phyloP scores from a whole-genome alignment of 73 alveolate species.

The Breviolum minutum region DNA sequence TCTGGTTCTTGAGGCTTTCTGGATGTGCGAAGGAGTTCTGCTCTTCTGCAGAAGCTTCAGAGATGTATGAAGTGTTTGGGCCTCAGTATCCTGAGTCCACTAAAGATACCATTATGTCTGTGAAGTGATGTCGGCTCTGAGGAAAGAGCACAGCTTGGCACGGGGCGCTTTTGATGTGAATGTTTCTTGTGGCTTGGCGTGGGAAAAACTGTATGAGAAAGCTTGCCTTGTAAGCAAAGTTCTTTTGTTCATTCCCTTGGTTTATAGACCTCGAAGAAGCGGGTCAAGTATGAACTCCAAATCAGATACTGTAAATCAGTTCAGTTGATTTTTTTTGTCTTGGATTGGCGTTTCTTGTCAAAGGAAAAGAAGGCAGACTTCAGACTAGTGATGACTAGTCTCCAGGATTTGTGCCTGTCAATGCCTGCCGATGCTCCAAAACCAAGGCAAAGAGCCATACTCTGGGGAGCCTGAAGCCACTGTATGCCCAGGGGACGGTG shows the following conservation, averaged over 20 bases:
- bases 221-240: not conserved
- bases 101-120: not conserved
- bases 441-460: conserved; percentile 29
- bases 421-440: no score
- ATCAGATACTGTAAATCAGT: no score
- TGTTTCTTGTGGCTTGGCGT: not conserved
- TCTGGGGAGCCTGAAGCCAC: conserved; percentile 12
- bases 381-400: no score
- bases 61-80: not conserved
- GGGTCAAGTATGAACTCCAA: no score
- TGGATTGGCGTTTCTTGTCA: no score
- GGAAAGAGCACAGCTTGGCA: conserved; percentile 26
- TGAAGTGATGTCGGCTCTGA: not conserved
- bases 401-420: no score
- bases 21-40: conserved; percentile 37
- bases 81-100: not conserved
- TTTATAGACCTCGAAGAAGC: no score
- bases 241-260: no score
- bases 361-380: no score
- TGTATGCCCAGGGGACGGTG: conserved; percentile 12
- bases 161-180: not conserved
- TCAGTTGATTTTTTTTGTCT: no score
- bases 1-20: not conserved
- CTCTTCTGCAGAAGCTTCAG: not conserved
- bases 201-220: not conserved